Conservation (phyloP, 169 alveolate species). For the Eimeria acervulina region DNA sequence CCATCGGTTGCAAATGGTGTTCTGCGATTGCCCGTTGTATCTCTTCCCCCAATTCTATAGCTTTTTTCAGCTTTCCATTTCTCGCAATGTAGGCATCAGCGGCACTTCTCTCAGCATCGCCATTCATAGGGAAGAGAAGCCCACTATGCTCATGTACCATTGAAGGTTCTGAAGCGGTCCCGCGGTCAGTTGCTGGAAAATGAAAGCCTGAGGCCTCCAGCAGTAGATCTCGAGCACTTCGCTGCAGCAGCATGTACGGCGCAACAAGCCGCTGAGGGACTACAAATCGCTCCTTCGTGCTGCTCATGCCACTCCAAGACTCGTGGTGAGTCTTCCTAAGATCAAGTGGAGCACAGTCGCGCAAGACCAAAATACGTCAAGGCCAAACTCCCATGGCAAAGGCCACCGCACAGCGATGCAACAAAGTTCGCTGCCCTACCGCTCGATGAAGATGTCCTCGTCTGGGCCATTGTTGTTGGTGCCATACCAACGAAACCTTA, state of each 20-base stretch:
- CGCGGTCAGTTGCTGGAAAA: neutral
- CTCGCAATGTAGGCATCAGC: slow-evolving; percentile 56
- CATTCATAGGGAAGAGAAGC: neutral
- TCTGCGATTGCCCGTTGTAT: slow-evolving; percentile 85
- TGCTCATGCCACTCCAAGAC: slow-evolving; percentile 90
- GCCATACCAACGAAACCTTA: slow-evolving; percentile 91
- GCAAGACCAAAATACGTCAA: neutral
- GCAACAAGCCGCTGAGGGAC: slow-evolving; percentile 76
- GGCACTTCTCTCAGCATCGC: slow-evolving; percentile 5
- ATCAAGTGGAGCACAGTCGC: slow-evolving; percentile 50
- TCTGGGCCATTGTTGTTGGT: slow-evolving; percentile 87
- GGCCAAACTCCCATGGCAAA: neutral
- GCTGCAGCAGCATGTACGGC: slow-evolving; percentile 55
- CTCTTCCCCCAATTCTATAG: slow-evolving; percentile 85
- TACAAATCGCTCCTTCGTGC: slow-evolving; percentile 90
- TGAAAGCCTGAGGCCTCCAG: slow-evolving; percentile 62
- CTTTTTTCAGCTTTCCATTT: slow-evolving; percentile 32
- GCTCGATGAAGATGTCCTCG: slow-evolving; percentile 83
- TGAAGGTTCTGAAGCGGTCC: neutral
- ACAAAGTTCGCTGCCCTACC: slow-evolving; percentile 36
- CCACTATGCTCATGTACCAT: neutral
- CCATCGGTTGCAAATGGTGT: slow-evolving; percentile 87
- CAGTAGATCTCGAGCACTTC: slow-evolving; percentile 57
- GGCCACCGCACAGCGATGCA: neutral
- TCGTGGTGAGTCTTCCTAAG: slow-evolving; percentile 92